Evolutionary conservation across 2,329 filamentous ascomycete species (phyloP), one percentile per base, ranked within the genome.

Genomic region (Hypoxylon sp.): DNA sequence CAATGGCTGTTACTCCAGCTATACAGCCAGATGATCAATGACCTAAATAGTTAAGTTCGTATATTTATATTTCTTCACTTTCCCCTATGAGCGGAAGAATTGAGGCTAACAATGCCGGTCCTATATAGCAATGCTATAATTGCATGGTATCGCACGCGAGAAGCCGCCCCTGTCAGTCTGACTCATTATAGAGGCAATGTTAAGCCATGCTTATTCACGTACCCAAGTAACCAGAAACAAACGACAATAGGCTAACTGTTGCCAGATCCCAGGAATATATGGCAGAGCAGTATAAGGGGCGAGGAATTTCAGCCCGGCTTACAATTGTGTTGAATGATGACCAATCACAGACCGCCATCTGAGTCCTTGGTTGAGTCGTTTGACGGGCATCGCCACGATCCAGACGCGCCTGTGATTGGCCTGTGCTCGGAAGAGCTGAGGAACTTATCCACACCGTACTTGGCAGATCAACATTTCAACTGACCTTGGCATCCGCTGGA

Each of bases 391-490:
- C 51, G 65, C 60, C 65, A 61, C 61, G 52, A 68, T 46, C n/a
- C 21, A 5, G 29, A 39, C 2, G 15, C 37, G 21, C 37, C 58
- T 48, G 21, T 67, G 67, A 69, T 69, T 63, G 55, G 63, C 35
- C 57, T 27, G 32, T 15, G 29, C 31, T 17, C 2, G 32, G 32
- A 10, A 19, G 19, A 64, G 59, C 59, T 69, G 55, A 69, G 59
- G 58, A 27, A 27, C 58, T 54, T 50, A 58, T 51, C 37, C 52
- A 35, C 24, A 32, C 8, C 29, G 24, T 39, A 37, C 46, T 62
- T 50, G 46, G 58, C 66, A 64, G 60, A 66, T 58, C 52, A 55
- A 24, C 56, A 64, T 56, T 66, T 52, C 35, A 31, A 60, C 62
- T 46, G n/a, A 46, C 19, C 54, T 65, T 48, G 50, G 48, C 48